Percentiles rank a stretch among this genome's conserved stretches.
Conservation (phyloP, 1,284 basidiomycete species). For the Microbotryum violaceum region DNA sequence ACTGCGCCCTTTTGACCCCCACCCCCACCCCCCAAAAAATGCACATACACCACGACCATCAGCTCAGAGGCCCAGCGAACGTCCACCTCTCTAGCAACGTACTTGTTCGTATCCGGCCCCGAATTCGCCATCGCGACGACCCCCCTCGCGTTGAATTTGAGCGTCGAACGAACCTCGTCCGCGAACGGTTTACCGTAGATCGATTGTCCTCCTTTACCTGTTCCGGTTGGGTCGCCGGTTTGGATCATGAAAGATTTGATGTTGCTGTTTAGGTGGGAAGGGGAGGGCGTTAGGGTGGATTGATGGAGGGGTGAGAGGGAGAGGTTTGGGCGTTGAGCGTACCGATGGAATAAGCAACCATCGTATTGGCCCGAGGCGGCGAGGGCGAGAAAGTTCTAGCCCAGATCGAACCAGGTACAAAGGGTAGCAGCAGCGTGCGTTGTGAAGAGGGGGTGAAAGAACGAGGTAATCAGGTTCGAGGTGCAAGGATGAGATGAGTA, state of each 20-base stretch:
- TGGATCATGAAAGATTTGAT: constrained; percentile 88
- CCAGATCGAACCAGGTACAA: background rate
- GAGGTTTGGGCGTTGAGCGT: constrained; percentile 18
- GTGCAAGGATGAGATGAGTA: no score
- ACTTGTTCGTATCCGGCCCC: constrained; percentile 87
- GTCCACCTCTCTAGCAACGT: constrained; percentile 18
- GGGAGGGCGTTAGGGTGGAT: no score
- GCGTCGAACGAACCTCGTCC: constrained; percentile 82
- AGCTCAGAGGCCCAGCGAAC: constrained; percentile 18
- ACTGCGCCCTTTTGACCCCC: constrained; percentile 50
- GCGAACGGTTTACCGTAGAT: constrained; percentile 66
- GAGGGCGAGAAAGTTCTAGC: constrained; percentile 85
- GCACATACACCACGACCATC: background rate
- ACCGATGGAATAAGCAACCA: constrained; percentile 72
- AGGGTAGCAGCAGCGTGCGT: no score
- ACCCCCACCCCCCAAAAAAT: background rate
- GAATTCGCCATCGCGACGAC: constrained; percentile 96
- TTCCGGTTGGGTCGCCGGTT: constrained; percentile 42
- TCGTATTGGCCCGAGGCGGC: constrained; percentile 86
- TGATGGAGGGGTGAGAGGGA: background rate
- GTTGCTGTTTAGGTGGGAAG: constrained; percentile 49
- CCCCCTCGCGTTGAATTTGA: constrained; percentile 92
- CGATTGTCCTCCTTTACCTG: constrained; percentile 48
- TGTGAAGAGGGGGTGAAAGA: no score
- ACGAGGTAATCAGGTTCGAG: no score